Percentiles rank a stretch among this genome's conserved stretches.
These are phyloP conservation scores for Penicillium sp. DNA, from an alignment of 2,329 filamentous ascomycete genomes.

Conservation along the genomic window DNA sequence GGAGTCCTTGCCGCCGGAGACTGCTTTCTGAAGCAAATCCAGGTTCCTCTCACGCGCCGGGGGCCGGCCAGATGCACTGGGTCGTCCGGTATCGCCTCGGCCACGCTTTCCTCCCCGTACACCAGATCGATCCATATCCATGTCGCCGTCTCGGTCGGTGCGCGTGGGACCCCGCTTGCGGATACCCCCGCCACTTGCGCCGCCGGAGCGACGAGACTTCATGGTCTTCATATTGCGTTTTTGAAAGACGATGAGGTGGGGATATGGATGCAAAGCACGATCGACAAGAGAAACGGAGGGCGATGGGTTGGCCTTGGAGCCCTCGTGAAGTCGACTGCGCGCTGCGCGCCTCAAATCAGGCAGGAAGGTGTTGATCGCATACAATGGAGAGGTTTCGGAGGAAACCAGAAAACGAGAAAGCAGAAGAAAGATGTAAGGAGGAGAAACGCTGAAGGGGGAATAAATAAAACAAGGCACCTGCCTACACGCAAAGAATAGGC, in stretches of 20 bases:
- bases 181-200: conserved; percentile 49
- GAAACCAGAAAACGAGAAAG: background rate
- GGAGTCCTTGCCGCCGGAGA: conserved; percentile 29
- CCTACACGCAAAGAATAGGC: conserved; percentile 5
- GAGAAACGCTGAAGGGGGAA: background rate
- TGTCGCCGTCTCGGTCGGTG: conserved; percentile 61
- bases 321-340: conserved; percentile 16
- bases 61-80: conserved; percentile 19
- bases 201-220: conserved; percentile 30
- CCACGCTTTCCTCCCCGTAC: conserved; percentile 37
- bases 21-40: conserved; percentile 38
- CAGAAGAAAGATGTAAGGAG: background rate
- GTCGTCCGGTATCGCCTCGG: conserved; percentile 31
- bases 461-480: background rate
- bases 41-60: conserved; percentile 32
- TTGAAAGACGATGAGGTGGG: conserved; percentile 6
- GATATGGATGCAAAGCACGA: background rate
- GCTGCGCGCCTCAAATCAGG: conserved; percentile 28
- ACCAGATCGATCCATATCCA: conserved; percentile 55
- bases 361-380: conserved; percentile 22
- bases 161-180: conserved; percentile 49
- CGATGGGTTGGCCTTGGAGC: conserved; percentile 1
- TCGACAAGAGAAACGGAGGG: background rate
- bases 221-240: conserved; percentile 30
- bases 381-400: conserved; percentile 7